phyloP scores from a whole-genome alignment of 371 early-diverging fungal species.

The Entomophthora muscae region DNA sequence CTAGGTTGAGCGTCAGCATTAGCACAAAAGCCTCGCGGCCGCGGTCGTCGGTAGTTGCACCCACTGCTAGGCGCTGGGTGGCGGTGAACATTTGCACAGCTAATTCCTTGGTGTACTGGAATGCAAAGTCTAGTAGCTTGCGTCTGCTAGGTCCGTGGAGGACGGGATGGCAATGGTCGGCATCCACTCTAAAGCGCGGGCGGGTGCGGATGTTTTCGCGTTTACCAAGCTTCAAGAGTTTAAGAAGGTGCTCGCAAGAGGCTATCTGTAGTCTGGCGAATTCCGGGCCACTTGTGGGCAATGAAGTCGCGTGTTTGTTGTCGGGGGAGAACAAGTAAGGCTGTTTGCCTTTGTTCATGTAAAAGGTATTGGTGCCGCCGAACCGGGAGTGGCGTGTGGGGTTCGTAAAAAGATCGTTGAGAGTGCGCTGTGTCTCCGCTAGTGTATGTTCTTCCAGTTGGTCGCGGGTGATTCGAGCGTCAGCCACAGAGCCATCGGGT shows the following conservation, averaged over 20 bases:
- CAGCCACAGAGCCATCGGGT: not conserved
- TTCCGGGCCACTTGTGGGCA: no score
- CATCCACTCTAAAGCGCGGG: not conserved
- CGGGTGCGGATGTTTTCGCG: no score
- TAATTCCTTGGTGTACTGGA: not conserved
- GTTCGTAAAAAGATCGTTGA: not conserved
- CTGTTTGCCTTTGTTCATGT: not conserved
- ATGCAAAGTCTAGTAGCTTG: not conserved
- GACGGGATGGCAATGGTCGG: not conserved
- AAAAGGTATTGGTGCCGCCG: conserved; percentile 1
- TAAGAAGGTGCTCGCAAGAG: no score
- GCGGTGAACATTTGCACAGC: not conserved
- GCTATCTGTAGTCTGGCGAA: not conserved
- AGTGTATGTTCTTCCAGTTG: not conserved
- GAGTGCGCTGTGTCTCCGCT: not conserved
- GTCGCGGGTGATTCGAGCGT: not conserved
- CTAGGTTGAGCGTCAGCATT: not conserved
- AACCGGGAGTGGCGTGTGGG: not conserved
- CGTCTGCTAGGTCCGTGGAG: no score
- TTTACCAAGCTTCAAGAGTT: no score
- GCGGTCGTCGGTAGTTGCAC: not conserved
- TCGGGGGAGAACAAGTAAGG: not conserved
- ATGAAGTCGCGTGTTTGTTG: no score
- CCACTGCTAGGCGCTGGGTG: not conserved
- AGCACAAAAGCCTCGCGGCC: not conserved